Conservation (phyloP, 805 yeast species). For the Saccharomycopsis microspora region DNA sequence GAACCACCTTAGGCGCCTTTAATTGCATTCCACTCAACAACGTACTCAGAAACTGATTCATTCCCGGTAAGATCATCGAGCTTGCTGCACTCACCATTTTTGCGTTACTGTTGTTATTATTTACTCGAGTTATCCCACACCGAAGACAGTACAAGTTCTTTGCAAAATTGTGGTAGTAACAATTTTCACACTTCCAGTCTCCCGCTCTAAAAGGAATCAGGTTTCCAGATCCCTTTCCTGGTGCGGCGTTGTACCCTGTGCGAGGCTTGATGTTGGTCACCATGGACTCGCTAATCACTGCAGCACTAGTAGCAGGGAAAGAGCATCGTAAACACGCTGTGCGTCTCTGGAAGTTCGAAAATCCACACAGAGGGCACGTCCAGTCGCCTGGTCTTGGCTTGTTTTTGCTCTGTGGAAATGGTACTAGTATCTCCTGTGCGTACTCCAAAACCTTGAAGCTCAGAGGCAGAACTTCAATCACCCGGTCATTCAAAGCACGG, state of each 20-base stretch:
- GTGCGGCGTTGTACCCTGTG: slow-evolving; percentile 9
- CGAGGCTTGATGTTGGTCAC: slow-evolving; percentile 2
- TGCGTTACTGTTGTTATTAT: slow-evolving; percentile 11
- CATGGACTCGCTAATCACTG: slow-evolving; percentile 50
- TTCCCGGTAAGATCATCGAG: slow-evolving; percentile 10
- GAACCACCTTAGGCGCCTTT: too few species aligned
- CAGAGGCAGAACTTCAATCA: slow-evolving; percentile 78
- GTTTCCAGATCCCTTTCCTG: slow-evolving; percentile 14
- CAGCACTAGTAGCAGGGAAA: slow-evolving; percentile 71
- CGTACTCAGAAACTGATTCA: slow-evolving; percentile 3
- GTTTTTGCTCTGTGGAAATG: slow-evolving; percentile 78
- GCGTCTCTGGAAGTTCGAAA: slow-evolving; percentile 87
- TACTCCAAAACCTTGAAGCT: slow-evolving; percentile 65
- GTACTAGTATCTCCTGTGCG: slow-evolving; percentile 71
- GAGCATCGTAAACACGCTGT: slow-evolving; percentile 91
- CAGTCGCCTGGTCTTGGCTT: slow-evolving; percentile 90
- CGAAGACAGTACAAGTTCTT: slow-evolving; percentile 78
- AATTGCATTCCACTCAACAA: background rate
- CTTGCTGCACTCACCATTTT: slow-evolving; percentile 8
- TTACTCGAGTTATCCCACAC: slow-evolving; percentile 65
- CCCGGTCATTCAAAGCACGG: slow-evolving; percentile 51
- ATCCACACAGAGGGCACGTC: slow-evolving; percentile 96
- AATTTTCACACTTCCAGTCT: slow-evolving; percentile 86
- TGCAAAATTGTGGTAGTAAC: slow-evolving; percentile 87
- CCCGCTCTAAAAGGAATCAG: slow-evolving; percentile 91